phyloP scores from a whole-genome alignment of 805 yeast genomes.

The Grigorovia transvaalensis region DNA sequence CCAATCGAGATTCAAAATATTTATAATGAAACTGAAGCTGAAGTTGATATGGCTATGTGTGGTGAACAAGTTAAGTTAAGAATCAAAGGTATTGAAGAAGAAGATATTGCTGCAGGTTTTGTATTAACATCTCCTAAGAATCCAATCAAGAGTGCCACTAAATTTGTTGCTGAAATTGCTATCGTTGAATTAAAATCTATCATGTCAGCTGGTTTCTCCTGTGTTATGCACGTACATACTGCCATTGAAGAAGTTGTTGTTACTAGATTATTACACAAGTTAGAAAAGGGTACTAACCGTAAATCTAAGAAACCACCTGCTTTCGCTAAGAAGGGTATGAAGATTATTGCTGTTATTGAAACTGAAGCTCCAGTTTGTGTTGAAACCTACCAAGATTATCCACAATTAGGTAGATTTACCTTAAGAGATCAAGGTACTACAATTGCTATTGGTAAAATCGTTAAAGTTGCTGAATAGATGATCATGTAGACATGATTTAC shows the following conservation, averaged over 20 bases:
- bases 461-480: slow-evolving; percentile 55
- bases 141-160: slow-evolving; percentile 86
- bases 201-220: slow-evolving; percentile 88
- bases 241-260: slow-evolving; percentile 93
- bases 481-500: not conserved
- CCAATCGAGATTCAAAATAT: slow-evolving; percentile 77
- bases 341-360: slow-evolving; percentile 86
- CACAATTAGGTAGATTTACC: slow-evolving; percentile 95
- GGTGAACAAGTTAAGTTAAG: slow-evolving; percentile 96
- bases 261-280: slow-evolving; percentile 74
- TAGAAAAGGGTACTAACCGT: slow-evolving; percentile 95
- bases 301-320: slow-evolving; percentile 95
- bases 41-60: slow-evolving; percentile 78
- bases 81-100: slow-evolving; percentile 94
- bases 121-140: slow-evolving; percentile 76
- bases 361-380: slow-evolving; percentile 82
- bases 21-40: slow-evolving; percentile 92
- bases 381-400: slow-evolving; percentile 85
- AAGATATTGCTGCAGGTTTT: slow-evolving; percentile 84
- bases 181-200: slow-evolving; percentile 94
- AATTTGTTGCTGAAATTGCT: slow-evolving; percentile 92
- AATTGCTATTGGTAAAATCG: slow-evolving; percentile 96
- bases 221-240: slow-evolving; percentile 98
- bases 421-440: slow-evolving; percentile 97
- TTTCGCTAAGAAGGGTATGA: slow-evolving; percentile 98